phyloP scores from a whole-genome alignment of 2,329 filamentous ascomycete genomes.

The Hymenoscyphus occultus region DNA sequence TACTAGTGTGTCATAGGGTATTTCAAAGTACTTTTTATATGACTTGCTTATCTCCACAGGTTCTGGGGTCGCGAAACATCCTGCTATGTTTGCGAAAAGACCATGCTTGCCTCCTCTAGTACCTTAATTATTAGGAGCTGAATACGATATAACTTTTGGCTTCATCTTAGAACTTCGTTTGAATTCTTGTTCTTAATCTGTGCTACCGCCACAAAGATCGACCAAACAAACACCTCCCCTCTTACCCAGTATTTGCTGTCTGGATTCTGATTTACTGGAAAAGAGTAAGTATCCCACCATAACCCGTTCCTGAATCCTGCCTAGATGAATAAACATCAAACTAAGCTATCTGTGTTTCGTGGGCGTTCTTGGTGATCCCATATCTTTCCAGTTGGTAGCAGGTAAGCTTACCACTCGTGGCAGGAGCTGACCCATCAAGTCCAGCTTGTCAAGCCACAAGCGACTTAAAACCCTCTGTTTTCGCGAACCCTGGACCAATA shows the following conservation, averaged over 20 bases:
- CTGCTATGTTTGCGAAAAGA: no score
- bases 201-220: background rate
- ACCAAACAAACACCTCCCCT: background rate
- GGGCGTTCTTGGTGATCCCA: background rate
- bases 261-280: background rate
- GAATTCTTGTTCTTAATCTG: background rate
- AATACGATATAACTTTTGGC: no score
- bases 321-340: background rate
- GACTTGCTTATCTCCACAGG: no score
- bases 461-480: background rate
- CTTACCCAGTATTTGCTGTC: background rate
- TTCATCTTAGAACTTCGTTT: no score
- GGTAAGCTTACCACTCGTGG: background rate
- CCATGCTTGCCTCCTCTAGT: no score
- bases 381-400: background rate
- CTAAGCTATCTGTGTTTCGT: background rate
- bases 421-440: background rate
- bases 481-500: background rate
- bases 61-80: no score
- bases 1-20: no score
- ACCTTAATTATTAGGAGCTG: no score
- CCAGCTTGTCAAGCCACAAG: constrained; percentile 2
- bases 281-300: background rate
- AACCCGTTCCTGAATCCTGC: background rate
- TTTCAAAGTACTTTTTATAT: no score